Evolutionary conservation across 1,139 yeast genomes (phyloP).

Genomic region (Blastobotrys elegans): DNA sequence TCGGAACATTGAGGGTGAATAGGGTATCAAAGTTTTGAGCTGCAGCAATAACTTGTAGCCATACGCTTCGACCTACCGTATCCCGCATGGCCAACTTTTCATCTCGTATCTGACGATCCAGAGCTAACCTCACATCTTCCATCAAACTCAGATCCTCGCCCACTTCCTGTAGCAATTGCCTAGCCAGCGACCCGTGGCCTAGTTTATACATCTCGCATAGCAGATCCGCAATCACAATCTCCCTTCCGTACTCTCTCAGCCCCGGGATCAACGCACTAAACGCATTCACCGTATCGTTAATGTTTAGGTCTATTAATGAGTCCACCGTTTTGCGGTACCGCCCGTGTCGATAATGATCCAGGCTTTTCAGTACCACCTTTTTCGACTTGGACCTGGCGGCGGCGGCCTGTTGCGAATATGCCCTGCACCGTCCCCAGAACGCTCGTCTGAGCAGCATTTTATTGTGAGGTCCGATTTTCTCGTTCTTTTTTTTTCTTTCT

Average conservation of each 20-base stretch:
- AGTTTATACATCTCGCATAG: constrained; percentile 13
- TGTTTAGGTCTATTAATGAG: constrained; percentile 15
- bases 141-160: constrained; percentile 5
- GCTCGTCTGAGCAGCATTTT: neutral
- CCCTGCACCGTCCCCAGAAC: constrained; percentile 14
- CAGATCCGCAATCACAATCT: constrained; percentile 17
- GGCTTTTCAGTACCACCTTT: neutral
- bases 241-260: constrained; percentile 14
- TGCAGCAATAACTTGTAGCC: neutral
- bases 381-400: neutral
- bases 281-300: constrained; percentile 14
- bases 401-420: neutral
- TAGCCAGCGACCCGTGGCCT: constrained; percentile 14
- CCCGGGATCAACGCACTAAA: constrained; percentile 15
- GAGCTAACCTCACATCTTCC: neutral
- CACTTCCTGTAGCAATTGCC: constrained; percentile 16
- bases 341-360: constrained; percentile 12
- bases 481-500: neutral
- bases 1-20: neutral
- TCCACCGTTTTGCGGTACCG: constrained; percentile 9
- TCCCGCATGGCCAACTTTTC: neutral
- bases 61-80: neutral
- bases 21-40: neutral
- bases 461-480: neutral
- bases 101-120: neutral